Evolutionary conservation across 2,329 filamentous ascomycete genomes (phyloP).

Genomic region (Verticillium alfalfae): DNA sequence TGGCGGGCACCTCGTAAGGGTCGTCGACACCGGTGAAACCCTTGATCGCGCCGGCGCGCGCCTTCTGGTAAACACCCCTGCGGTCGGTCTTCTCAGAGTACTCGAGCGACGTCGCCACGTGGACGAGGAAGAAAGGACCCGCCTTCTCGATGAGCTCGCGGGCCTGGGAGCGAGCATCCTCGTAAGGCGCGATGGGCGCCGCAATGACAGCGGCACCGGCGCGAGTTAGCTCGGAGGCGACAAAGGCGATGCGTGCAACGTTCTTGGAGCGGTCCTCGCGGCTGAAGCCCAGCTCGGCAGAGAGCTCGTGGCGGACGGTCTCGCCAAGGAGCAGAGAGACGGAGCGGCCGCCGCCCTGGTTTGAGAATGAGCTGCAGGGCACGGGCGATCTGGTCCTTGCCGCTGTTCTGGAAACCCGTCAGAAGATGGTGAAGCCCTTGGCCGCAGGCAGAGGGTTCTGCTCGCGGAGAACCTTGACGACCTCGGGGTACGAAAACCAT

Average conservation of each 20-base stretch:
- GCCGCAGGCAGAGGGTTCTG: slow-evolving; percentile 86
- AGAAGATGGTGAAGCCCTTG: slow-evolving; percentile 99
- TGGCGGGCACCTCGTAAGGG: slow-evolving; percentile 81
- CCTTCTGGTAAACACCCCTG: slow-evolving; percentile 80
- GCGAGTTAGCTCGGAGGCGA: slow-evolving; percentile 89
- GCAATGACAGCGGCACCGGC: slow-evolving; percentile 93
- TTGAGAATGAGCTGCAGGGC: slow-evolving; percentile 96
- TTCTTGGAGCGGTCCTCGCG: slow-evolving; percentile 89
- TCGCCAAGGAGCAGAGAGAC: slow-evolving; percentile 94
- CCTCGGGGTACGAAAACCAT: slow-evolving; percentile 99
- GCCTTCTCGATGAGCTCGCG: slow-evolving; percentile 81
- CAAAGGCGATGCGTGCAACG: slow-evolving; percentile 93
- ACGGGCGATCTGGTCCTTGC: slow-evolving; percentile 94
- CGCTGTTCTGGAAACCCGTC: slow-evolving; percentile 92
- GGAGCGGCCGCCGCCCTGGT: slow-evolving; percentile 93
- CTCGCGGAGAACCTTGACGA: slow-evolving; percentile 92
- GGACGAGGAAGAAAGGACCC: slow-evolving; percentile 90
- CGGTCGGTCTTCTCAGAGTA: slow-evolving; percentile 94
- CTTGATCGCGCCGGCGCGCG: slow-evolving; percentile 86
- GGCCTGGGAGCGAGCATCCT: slow-evolving; percentile 68
- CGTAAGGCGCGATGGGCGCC: slow-evolving; percentile 91
- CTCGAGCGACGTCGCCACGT: slow-evolving; percentile 89
- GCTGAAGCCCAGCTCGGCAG: slow-evolving; percentile 91
- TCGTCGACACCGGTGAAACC: slow-evolving; percentile 98
- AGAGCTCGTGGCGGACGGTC: slow-evolving; percentile 89